Evolutionary conservation across 352 stramenopile genomes (phyloP), one percentile per base, ranked within the genome.

Genomic region (Phytopythium sindhum): DNA sequence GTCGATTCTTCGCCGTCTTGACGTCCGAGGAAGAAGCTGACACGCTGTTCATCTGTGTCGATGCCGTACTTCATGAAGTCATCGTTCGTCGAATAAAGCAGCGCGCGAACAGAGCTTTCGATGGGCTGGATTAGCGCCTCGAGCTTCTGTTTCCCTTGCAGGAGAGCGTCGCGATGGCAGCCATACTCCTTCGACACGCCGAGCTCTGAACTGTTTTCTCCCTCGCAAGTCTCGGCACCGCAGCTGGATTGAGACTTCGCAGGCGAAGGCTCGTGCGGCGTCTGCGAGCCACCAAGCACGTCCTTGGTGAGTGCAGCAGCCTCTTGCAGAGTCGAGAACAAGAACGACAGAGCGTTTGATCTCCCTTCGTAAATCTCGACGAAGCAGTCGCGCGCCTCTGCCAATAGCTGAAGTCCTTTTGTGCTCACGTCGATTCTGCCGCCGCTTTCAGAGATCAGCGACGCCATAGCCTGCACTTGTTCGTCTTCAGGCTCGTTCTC

Each of bases 11-110:
- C 64, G 24, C 70, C 66, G 21, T 89, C 73, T 14, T 82, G 73
- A 15, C 66, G 77, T 2, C 84, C 84, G 12, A 94, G 61, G 26
- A 91, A 88, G 55, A 94, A 94, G 53, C 80, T 88, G 26, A 90
- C 64, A 0, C 73, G 80, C 42, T 93, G 80, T 6, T 73, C 63
- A 41, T 73, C 65, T 1, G 76, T 86, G 48, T 94, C 84, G 57
- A 94, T 91, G 29, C 81, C 86, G 64, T 90, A 93, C n/a, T 77
- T 74, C 53, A 63, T 65, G 57, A 94, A 86, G 21, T 89, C 76
- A 26, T 86, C 72, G 23, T 86, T 79, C 65, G 84, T 80, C 14
- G 80, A 81, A n/a, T 78, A 81, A 47, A 94, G 66, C 31, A 91
- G 65, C 33, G 70, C 73, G 17, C 75, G 70, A 31, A 92, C 61